These are phyloP conservation scores for Calocybe indica DNA, from an alignment of 768 basidiomycete genomes.

Conservation along the genomic window DNA sequence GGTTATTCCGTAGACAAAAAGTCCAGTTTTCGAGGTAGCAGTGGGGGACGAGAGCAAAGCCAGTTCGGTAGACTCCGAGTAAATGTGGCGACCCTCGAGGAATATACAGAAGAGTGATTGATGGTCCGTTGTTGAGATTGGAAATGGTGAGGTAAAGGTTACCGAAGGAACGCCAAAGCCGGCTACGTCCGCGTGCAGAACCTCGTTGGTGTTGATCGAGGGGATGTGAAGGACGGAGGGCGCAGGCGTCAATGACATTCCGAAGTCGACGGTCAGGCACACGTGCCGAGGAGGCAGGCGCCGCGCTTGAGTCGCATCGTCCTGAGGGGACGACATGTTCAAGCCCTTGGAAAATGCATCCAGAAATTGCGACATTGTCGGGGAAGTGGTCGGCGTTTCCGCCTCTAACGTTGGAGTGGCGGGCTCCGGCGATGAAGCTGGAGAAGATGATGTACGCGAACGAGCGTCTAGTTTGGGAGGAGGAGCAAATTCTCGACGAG, in stretches of 20 bases:
- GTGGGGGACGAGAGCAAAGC: constrained; percentile 4
- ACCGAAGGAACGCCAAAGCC: constrained; percentile 11
- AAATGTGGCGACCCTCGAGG: constrained; percentile 13
- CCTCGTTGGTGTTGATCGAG: too few relatives aligned
- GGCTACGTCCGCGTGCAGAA: not conserved
- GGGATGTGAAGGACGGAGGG: too few relatives aligned
- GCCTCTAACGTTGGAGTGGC: not conserved
- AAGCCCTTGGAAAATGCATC: too few relatives aligned
- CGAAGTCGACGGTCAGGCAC: too few relatives aligned
- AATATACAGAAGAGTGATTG: constrained; percentile 19
- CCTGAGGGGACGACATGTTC: too few relatives aligned
- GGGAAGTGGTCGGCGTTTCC: constrained; percentile 6
- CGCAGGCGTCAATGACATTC: too few relatives aligned
- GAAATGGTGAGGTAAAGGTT: constrained; percentile 11
- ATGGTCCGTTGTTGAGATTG: constrained; percentile 9
- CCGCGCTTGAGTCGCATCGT: too few relatives aligned
- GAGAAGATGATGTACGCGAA: not conserved
- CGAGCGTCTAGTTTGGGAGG: constrained; percentile 1
- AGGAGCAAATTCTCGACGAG: constrained; percentile 12
- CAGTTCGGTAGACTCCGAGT: constrained; percentile 18
- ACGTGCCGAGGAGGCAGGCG: too few relatives aligned
- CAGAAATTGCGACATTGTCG: constrained; percentile 6
- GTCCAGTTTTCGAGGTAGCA: not conserved
- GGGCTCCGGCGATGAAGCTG: not conserved
- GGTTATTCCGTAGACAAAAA: constrained; percentile 9